phyloP scores from a whole-genome alignment of 2,329 filamentous ascomycete species.

The Ceratocystis lukuohia region DNA sequence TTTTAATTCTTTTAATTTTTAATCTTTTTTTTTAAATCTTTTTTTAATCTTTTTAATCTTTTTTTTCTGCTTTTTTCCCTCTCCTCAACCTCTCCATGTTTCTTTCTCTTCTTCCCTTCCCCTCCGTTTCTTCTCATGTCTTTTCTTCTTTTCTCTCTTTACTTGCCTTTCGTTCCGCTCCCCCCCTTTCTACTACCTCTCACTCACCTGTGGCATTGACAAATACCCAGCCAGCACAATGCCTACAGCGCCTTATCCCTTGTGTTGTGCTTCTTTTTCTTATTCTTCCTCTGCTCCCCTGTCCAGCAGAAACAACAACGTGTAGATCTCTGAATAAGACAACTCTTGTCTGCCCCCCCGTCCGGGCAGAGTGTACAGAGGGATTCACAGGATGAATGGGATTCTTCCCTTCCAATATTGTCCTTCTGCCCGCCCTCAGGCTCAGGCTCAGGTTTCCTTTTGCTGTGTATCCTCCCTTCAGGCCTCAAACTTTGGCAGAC shows the following conservation, averaged over 20 bases:
- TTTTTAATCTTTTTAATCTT: no score
- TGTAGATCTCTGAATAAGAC: not conserved
- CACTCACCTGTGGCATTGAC: no score
- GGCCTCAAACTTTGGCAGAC: not conserved
- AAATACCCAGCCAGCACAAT: no score
- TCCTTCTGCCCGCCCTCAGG: not conserved
- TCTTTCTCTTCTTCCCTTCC: not conserved
- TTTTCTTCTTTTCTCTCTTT: not conserved
- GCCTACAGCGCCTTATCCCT: not conserved
- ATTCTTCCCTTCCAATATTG: not conserved
- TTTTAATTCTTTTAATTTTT: not conserved
- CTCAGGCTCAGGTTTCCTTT: not conserved
- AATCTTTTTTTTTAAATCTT: not conserved
- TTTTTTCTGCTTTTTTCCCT: not conserved
- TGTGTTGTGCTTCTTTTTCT: not conserved
- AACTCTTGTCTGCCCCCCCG: not conserved
- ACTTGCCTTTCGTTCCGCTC: no score
- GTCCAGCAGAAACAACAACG: not conserved
- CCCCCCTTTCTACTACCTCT: no score
- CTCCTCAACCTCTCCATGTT: not conserved
- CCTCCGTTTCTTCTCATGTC: no score
- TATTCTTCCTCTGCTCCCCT: not conserved
- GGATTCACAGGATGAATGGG: conserved; percentile 1
- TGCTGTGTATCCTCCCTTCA: not conserved
- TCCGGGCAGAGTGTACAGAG: not conserved